A percentile compares a stretch with the other conserved stretches of the same genome.
phyloP scores from a whole-genome alignment of 139 green algal species.

The Nannochloris sp. region DNA sequence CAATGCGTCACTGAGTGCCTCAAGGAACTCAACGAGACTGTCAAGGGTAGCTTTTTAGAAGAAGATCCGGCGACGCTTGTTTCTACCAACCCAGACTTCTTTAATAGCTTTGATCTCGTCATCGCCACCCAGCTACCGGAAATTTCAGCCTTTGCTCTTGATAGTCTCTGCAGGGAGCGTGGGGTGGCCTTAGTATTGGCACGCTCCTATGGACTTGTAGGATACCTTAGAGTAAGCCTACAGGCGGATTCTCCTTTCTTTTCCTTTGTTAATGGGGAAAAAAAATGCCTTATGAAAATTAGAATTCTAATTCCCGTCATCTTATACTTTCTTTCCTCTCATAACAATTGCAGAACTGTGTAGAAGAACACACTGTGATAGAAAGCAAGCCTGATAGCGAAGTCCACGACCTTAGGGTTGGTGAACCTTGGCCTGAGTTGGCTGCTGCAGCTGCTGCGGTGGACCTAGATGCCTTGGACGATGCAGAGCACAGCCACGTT shows the following conservation, averaged over 20 bases:
- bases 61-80: constrained; percentile 69
- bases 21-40: constrained; percentile 86
- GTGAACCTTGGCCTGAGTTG: constrained; percentile 80
- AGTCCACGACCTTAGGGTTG: constrained; percentile 75
- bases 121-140: constrained; percentile 85
- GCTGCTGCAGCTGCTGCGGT: constrained; percentile 38
- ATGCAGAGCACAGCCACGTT: constrained; percentile 71
- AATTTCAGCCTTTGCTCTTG: constrained; percentile 50
- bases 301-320: neutral
- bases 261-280: too few relatives aligned
- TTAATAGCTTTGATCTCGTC: constrained; percentile 79
- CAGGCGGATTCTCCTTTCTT: too few relatives aligned
- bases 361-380: constrained; percentile 73
- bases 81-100: constrained; percentile 69
- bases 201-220: constrained; percentile 79
- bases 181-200: constrained; percentile 61
- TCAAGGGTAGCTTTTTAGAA: constrained; percentile 75
- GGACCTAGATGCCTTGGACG: constrained; percentile 66
- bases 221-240: constrained; percentile 59
- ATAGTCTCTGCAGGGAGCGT: constrained; percentile 52
- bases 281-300: neutral
- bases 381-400: constrained; percentile 87
- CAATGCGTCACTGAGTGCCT: constrained; percentile 36
- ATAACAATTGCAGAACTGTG: constrained; percentile 41
- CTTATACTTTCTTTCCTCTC: neutral